Evolutionary conservation across 495 filamentous ascomycete species (phyloP), one percentile per base, ranked within the genome.

Genomic region (Penicillium coffeae): DNA sequence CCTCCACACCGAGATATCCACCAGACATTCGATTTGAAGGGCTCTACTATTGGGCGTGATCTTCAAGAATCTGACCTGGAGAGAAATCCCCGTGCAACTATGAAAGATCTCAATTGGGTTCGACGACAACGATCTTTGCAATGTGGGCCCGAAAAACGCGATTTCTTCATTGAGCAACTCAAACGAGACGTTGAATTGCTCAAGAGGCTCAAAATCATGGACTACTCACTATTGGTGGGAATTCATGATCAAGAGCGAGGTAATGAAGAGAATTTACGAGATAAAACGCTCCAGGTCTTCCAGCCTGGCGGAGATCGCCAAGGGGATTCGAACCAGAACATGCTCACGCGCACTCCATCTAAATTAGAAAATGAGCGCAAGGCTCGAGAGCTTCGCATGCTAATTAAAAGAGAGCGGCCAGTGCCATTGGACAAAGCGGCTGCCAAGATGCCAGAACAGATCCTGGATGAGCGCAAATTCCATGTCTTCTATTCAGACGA

Each of bases 61-160:
- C 87, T 89, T 64, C 86, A 76, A 49, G 94, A 96, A 62, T 89
- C 94, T 36, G 83, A 95, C 21, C 74, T 97, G 14, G 85, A 85
- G 55, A 82, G 83, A 45, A 95, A 97, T 55, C 93, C 94, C 3
- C 78, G 93, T 40, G 93, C 92, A 2, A 97, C 93, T 0, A 63
- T 97, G 69, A 99, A 99, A 65, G 93, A 99, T 65, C 67, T 97
- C 21, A 99, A 99, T 64, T 99, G 93, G 93, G 72, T 96, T 49
- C 83, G 91, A 44, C 81, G 93, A 51, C 80, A 90, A 55, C 77
- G 89, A 42, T 79, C 94, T 54, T 71, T 99, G 41, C 88, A 96
- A 57, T 84, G 96, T 52, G 93, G 93, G 2, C 82, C 90, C 2
- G 73, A 81, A 21, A 96, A 96, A 71, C 92, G 89, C 66, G 75